Percentiles rank a stretch among this genome's conserved stretches.
Conservation (phyloP, 2,329 filamentous ascomycete genomes). For the Paecilomyces dactylethromorphus region DNA sequence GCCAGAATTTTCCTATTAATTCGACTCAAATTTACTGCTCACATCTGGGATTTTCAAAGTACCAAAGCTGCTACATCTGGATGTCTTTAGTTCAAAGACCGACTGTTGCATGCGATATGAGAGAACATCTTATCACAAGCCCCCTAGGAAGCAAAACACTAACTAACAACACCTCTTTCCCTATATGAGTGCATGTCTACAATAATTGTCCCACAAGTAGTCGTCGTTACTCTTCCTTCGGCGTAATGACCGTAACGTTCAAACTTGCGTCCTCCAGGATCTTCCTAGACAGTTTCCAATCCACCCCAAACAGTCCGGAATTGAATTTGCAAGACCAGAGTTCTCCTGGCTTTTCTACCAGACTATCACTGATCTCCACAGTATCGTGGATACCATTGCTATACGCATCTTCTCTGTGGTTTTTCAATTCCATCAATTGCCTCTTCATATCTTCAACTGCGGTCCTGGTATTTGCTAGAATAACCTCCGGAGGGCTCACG, state of each 20-base stretch:
- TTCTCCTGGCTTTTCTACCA: slow-evolving; percentile 16
- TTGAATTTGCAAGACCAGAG: slow-evolving; percentile 52
- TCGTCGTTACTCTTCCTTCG: slow-evolving; percentile 10
- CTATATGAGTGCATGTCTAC: neutral
- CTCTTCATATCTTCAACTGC: slow-evolving; percentile 45
- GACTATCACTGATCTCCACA: neutral
- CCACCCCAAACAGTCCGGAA: slow-evolving; percentile 50
- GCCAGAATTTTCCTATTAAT: neutral
- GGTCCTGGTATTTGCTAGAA: slow-evolving; percentile 43
- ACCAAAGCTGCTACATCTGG: too few relatives aligned
- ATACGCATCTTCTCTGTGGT: slow-evolving; percentile 6
- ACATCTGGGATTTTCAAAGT: neutral
- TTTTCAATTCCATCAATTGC: slow-evolving; percentile 30
- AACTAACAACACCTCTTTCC: neutral
- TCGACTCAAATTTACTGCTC: neutral
- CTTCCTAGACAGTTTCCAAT: slow-evolving; percentile 45
- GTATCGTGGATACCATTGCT: neutral
- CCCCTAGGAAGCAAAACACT: neutral
- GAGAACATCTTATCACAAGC: neutral
- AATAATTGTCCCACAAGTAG: neutral
- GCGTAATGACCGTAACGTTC: slow-evolving; percentile 27
- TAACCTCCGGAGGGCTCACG: slow-evolving; percentile 28
- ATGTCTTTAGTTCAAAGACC: too few relatives aligned
- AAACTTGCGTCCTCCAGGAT: slow-evolving; percentile 36
- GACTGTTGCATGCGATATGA: too few relatives aligned